Evolutionary conservation across 768 basidiomycete genomes (phyloP).

Genomic region (Tricholoma sp.): DNA sequence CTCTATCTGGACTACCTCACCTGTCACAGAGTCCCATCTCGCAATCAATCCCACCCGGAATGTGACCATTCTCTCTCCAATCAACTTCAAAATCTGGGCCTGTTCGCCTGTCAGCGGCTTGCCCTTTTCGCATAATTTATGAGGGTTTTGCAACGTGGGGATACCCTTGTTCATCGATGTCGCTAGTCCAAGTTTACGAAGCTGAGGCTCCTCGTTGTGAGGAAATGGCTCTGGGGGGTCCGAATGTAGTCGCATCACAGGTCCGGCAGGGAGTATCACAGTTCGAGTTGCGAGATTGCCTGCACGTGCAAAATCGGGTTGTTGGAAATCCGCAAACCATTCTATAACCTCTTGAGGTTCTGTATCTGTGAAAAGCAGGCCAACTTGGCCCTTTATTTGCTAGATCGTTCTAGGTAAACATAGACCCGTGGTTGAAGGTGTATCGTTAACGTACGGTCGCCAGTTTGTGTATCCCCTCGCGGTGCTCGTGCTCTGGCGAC

Average conservation of each 20-base stretch:
- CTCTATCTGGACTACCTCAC: constrained; percentile 58
- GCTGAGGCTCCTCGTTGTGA: constrained; percentile 95
- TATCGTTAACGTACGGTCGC: constrained; percentile 51
- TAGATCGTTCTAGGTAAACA: constrained; percentile 25
- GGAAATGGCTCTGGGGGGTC: constrained; percentile 88
- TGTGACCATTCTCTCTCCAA: constrained; percentile 83
- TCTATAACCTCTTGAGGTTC: constrained; percentile 87
- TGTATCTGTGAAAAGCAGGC: constrained; percentile 87
- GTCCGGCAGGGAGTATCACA: constrained; percentile 74
- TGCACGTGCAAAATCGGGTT: constrained; percentile 86
- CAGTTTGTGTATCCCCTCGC: constrained; percentile 69
- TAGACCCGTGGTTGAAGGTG: neutral
- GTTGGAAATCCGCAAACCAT: constrained; percentile 91
- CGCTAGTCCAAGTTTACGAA: constrained; percentile 84
- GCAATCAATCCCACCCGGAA: constrained; percentile 71
- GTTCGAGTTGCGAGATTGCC: constrained; percentile 76
- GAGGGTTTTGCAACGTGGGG: constrained; percentile 74
- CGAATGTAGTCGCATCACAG: constrained; percentile 75
- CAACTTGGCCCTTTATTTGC: constrained; percentile 94
- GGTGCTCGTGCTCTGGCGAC: constrained; percentile 82
- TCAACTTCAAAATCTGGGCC: constrained; percentile 87
- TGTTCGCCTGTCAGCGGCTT: constrained; percentile 79
- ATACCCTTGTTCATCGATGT: constrained; percentile 86
- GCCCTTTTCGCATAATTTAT: constrained; percentile 80
- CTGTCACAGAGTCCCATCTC: constrained; percentile 67